These are phyloP conservation scores for Neohortaea acidophila DNA, from an alignment of 495 filamentous ascomycete species.

Conservation along the genomic window DNA sequence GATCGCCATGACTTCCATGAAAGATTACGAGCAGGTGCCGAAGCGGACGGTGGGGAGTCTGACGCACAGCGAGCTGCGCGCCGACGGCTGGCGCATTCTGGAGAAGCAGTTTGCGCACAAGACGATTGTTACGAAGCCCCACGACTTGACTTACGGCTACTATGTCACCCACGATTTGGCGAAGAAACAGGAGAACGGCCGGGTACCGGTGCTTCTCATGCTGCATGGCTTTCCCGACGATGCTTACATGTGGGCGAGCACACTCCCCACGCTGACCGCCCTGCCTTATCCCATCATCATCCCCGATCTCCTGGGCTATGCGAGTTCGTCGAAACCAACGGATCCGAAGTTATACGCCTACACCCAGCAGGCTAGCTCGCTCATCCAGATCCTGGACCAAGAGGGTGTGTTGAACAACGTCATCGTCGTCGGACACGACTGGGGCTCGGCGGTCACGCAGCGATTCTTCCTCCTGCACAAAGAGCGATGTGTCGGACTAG, in stretches of 20 bases:
- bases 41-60: too few relatives aligned
- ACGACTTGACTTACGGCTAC: slow-evolving; percentile 11
- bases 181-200: too few relatives aligned
- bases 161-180: slow-evolving; percentile 1
- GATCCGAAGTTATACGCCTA: slow-evolving; percentile 4
- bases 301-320: slow-evolving; percentile 18
- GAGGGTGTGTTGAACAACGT: slow-evolving; percentile 5
- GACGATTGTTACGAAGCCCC: too few relatives aligned
- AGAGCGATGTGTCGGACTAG: slow-evolving; percentile 6
- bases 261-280: slow-evolving; percentile 2
- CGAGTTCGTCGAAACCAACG: slow-evolving; percentile 17
- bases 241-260: slow-evolving; percentile 4
- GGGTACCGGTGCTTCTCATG: slow-evolving; percentile 10
- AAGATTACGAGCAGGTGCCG: too few relatives aligned
- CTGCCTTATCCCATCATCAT: slow-evolving; percentile 5
- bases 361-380: slow-evolving; percentile 5
- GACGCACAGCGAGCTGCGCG: too few relatives aligned
- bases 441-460: slow-evolving; percentile 8
- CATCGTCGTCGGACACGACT: slow-evolving; percentile 18
- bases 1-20: too few relatives aligned
- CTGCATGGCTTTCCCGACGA: slow-evolving; percentile 17
- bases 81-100: too few relatives aligned
- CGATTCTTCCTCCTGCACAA: slow-evolving; percentile 6
- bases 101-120: too few relatives aligned
- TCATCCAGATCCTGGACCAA: slow-evolving; percentile 11